These are phyloP conservation scores for Ceratocystis colombiana DNA, from an alignment of 2,329 filamentous ascomycete genomes.

Conservation along the genomic window DNA sequence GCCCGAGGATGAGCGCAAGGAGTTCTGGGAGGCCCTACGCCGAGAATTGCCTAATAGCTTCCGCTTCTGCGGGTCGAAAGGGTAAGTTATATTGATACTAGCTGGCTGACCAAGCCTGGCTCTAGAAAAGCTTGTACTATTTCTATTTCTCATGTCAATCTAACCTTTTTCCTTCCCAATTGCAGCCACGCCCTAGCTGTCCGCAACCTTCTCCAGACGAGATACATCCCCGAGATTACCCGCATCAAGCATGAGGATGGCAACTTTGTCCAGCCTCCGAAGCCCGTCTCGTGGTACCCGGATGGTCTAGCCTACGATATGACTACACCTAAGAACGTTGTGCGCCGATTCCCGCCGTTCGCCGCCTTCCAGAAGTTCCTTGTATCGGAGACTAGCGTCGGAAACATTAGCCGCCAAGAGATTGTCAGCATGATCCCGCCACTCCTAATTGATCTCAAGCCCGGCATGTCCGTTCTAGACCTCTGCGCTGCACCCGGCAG, in stretches of 20 bases:
- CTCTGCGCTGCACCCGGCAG: slow-evolving; percentile 95
- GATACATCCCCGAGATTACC: slow-evolving; percentile 84
- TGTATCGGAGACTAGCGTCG: slow-evolving; percentile 91
- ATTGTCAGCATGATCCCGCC: slow-evolving; percentile 99
- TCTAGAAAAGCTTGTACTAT: too few species aligned
- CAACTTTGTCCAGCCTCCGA: slow-evolving; percentile 67
- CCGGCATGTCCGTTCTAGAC: slow-evolving; percentile 87
- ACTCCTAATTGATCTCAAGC: slow-evolving; percentile 78
- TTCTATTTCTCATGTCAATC: background rate
- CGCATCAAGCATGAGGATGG: slow-evolving; percentile 76
- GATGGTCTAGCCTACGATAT: slow-evolving; percentile 94
- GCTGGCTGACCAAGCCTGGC: too few species aligned
- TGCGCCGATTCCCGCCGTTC: slow-evolving; percentile 89
- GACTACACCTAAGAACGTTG: slow-evolving; percentile 93
- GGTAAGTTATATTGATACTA: slow-evolving; percentile 40
- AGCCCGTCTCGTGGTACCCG: slow-evolving; percentile 82
- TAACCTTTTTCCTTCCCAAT: slow-evolving; percentile 10
- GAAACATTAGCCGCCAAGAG: slow-evolving; percentile 95
- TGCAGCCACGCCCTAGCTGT: slow-evolving; percentile 79
- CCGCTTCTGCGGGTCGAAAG: slow-evolving; percentile 90
- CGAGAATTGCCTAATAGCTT: slow-evolving; percentile 93
- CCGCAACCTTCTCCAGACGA: slow-evolving; percentile 73
- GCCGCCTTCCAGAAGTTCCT: slow-evolving; percentile 95
- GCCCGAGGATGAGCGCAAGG: slow-evolving; percentile 62
- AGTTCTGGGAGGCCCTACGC: slow-evolving; percentile 75